These are phyloP conservation scores for Podila epicladia DNA, from an alignment of 192 early-diverging fungal species.

Conservation along the genomic window DNA sequence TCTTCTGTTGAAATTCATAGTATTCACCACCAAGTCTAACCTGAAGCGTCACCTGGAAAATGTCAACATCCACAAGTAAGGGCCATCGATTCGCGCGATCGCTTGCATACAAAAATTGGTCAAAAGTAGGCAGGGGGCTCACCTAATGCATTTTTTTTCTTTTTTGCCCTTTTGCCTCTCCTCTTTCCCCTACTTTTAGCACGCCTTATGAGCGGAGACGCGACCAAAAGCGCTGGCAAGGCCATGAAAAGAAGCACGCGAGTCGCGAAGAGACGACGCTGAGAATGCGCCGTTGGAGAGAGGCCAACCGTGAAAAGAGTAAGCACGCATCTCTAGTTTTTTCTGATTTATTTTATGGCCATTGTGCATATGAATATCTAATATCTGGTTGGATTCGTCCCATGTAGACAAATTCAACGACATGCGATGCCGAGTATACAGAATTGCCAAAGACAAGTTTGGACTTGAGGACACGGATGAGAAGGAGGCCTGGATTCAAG, in stretches of 20 bases:
- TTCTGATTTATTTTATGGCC: not conserved
- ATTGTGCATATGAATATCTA: not conserved
- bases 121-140: slow-evolving; percentile 6
- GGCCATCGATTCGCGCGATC: not conserved
- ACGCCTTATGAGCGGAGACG: slow-evolving; percentile 61
- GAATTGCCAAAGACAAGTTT: slow-evolving; percentile 68
- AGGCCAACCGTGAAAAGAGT: slow-evolving; percentile 62
- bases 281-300: slow-evolving; percentile 63
- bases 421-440: slow-evolving; percentile 77
- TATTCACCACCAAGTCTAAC: slow-evolving; percentile 46
- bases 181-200: slow-evolving; percentile 3
- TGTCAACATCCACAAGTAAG: slow-evolving; percentile 61
- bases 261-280: slow-evolving; percentile 61
- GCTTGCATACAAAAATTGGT: not conserved
- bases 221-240: slow-evolving; percentile 64
- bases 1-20: slow-evolving; percentile 4
- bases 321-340: not conserved
- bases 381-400: not conserved
- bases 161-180: not conserved
- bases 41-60: slow-evolving; percentile 61
- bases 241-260: slow-evolving; percentile 62
- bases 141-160: not conserved
- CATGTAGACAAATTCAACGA: slow-evolving; percentile 67
- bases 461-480: slow-evolving; percentile 68
- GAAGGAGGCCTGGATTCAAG: slow-evolving; percentile 71